A percentile compares a stretch with the other conserved stretches of the same genome.
Conservation (phyloP, 2,329 filamentous ascomycete species). For the Aspergillus ustus region DNA sequence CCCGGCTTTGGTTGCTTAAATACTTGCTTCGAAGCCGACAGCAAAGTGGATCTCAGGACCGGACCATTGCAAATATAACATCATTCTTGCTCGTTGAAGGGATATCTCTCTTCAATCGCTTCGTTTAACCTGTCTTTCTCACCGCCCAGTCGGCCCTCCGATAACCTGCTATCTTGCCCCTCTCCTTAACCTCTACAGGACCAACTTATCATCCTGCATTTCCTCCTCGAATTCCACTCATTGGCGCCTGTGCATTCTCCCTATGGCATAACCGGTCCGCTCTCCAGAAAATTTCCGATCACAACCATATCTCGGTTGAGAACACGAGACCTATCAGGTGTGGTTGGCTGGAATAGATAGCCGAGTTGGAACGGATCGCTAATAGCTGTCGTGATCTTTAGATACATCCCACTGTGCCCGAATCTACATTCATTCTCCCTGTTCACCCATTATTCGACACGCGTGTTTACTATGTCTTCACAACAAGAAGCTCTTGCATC, state of each 20-base stretch:
- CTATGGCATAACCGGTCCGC: constrained; percentile 20
- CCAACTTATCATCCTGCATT: neutral
- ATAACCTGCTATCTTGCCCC: constrained; percentile 10
- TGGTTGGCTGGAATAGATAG: neutral
- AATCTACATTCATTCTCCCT: neutral
- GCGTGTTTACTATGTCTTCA: constrained; percentile 29
- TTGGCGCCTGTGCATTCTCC: neutral
- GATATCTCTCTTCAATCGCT: constrained; percentile 1
- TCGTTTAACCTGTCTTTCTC: constrained; percentile 10
- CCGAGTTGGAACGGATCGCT: neutral
- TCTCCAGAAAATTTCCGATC: neutral
- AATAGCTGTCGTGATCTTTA: constrained; percentile 9
- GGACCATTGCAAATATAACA: constrained; percentile 10
- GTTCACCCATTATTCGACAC: neutral
- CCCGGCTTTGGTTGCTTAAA: neutral
- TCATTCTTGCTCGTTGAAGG: constrained; percentile 4
- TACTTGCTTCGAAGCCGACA: neutral
- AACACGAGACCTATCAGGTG: neutral
- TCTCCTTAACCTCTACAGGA: neutral
- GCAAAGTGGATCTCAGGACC: constrained; percentile 2
- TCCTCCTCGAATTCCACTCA: neutral
- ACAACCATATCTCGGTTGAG: neutral
- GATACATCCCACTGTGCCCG: constrained; percentile 7
- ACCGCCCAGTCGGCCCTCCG: constrained; percentile 12
- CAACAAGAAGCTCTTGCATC: constrained; percentile 32